phyloP scores from a whole-genome alignment of 2,329 filamentous ascomycete species.

The Elsinoe batatas region DNA sequence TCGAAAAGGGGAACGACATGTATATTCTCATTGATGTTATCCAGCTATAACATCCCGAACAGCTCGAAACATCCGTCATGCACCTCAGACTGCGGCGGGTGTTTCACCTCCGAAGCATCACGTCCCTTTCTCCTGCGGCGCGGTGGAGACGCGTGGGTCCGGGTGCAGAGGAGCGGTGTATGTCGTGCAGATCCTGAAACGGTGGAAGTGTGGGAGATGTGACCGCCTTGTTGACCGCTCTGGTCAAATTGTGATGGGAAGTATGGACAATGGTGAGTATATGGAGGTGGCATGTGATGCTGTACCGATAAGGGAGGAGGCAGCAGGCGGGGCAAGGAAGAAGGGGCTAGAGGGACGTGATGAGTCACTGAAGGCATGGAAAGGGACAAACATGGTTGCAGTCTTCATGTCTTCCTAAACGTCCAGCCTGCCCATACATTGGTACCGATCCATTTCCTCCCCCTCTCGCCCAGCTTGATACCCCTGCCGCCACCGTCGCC shows the following conservation, averaged over 20 bases:
- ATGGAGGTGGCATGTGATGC: background rate
- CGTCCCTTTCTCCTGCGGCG: background rate
- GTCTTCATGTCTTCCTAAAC: slow-evolving; percentile 18
- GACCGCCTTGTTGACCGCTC: no score
- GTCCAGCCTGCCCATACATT: slow-evolving; percentile 32
- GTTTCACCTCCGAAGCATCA: background rate
- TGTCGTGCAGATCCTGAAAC: slow-evolving; percentile 7
- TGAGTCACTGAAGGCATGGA: background rate
- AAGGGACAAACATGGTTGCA: background rate
- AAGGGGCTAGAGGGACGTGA: no score
- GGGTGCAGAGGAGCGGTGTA: background rate
- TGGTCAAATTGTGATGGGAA: no score
- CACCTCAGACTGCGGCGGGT: background rate
- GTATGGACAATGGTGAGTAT: background rate
- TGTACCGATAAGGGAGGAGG: no score
- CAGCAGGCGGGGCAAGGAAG: no score
- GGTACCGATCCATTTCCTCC: slow-evolving; percentile 32
- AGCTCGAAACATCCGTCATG: no score
- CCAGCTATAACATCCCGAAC: no score
- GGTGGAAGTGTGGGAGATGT: background rate
- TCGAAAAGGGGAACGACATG: no score
- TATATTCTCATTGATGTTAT: no score
- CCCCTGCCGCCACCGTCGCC: slow-evolving; percentile 7
- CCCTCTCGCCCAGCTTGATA: slow-evolving; percentile 24
- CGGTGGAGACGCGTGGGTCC: background rate